These are phyloP conservation scores for Leishmania aethiopica DNA, from an alignment of 208 protist genomes.

Conservation along the genomic window DNA sequence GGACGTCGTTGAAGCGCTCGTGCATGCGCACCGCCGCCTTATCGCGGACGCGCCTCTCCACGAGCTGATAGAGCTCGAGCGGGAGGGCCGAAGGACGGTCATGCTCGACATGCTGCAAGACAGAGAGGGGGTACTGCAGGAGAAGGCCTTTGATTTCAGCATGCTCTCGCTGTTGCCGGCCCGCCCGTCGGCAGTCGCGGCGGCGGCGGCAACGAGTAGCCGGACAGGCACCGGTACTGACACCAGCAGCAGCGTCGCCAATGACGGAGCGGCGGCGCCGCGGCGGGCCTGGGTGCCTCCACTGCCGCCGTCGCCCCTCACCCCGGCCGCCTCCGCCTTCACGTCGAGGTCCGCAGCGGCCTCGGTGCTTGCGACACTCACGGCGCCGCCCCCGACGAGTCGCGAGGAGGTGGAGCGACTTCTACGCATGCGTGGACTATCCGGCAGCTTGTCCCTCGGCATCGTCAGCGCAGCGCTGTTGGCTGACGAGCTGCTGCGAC, in stretches of 20 bases:
- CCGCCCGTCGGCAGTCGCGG: background rate
- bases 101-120: conserved; percentile 20
- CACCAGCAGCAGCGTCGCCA: background rate
- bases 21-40: conserved; percentile 6
- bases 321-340: background rate
- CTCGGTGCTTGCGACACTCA: background rate
- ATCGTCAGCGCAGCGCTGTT: conserved; percentile 22
- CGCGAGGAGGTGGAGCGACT: conserved; percentile 17
- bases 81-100: conserved; percentile 1
- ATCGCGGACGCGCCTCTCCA: conserved; percentile 3
- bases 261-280: background rate
- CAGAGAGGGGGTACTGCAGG: conserved; percentile 4
- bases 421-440: conserved; percentile 18
- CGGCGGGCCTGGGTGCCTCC: conserved; percentile 1
- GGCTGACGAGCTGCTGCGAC: conserved; percentile 24
- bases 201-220: background rate
- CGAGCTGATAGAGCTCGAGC: conserved; percentile 17
- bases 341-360: background rate
- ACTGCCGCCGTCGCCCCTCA: conserved; percentile 22
- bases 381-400: conserved; percentile 5
- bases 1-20: background rate
- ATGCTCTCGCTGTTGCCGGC: conserved; percentile 5
- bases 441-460: background rate
- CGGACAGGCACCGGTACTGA: background rate
- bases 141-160: conserved; percentile 14